Evolutionary conservation across 768 basidiomycete species (phyloP), one percentile per base, ranked within the genome.

Genomic region (Melanogaster broomeanus): DNA sequence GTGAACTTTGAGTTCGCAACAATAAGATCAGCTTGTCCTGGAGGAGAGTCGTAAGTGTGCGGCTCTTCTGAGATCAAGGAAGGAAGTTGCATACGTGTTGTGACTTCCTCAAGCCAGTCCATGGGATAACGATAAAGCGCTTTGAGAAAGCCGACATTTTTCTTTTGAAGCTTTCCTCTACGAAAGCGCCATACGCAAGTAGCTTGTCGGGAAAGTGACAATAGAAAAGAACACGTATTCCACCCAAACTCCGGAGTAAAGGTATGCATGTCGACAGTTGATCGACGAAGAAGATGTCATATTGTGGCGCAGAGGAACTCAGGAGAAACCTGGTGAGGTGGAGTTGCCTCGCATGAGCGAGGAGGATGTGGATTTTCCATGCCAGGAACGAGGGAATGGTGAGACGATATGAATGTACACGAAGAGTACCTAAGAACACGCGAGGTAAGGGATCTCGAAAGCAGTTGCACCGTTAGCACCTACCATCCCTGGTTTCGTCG

Each of bases 191-290:
- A 55, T 83, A 81, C 6, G 88, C 83, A 24, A 98, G 79, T 1
- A 98, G 76, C 68, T 96, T 96, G 72, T 99, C 96, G 0, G 96
- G 97, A 59, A 99, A 98, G 67, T 98, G 97, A 59, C 93, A 96
- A 67, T 99, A 98, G 70, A 98, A 98, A 18, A 98, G 87, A 27
- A 96, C 90, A 2, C 92, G 84, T n/a, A 82, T 90, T 19, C 76
- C 75, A 3, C 77, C 80, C 13, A 90, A 61, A 52, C 73, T 61
- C 3, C 90, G 81, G 0, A 99, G 76, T 51, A 97, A 75, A 0
- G 96, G 96, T 22, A 98, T 76, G 57, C 89, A 93, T 2, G 94
- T 93, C 5, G 93, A 93, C 18, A 98, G 83, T 66, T 98, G 97
- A 72, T 98, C 96, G 4, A 98, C 90, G 52, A 98, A 86, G 72